A percentile compares a stretch with the other conserved stretches of the same genome.
These are phyloP conservation scores for Trichoderma pleuroti DNA, from an alignment of 2,329 filamentous ascomycete genomes.

Conservation along the genomic window DNA sequence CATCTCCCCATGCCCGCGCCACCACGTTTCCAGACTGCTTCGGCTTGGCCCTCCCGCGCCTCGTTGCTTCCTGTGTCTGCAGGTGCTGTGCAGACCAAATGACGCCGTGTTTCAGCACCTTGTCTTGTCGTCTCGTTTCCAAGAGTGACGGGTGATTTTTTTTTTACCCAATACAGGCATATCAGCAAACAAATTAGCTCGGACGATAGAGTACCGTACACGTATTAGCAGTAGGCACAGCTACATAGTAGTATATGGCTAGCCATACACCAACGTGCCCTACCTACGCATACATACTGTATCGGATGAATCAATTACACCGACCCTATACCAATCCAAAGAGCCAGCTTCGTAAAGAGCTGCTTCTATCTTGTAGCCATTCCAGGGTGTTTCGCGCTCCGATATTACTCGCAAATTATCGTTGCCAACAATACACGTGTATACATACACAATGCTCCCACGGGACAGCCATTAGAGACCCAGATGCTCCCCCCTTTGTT, in stretches of 20 bases:
- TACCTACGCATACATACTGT: not conserved
- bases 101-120: not conserved
- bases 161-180: not conserved
- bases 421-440: not conserved
- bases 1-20: not conserved
- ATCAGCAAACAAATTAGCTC: not conserved
- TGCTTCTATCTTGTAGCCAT: not conserved
- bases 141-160: not conserved
- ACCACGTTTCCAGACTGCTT: not conserved
- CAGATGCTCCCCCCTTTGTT: not conserved
- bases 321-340: not conserved
- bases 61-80: not conserved
- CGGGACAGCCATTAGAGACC: not conserved
- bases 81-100: not conserved
- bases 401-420: not conserved
- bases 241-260: not conserved
- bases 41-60: not conserved
- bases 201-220: not conserved
- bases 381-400: not conserved
- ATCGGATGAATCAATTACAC: not conserved
- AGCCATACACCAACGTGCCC: not conserved
- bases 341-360: not conserved
- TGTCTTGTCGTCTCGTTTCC: not conserved
- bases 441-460: not conserved
- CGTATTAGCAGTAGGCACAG: not conserved